Evolutionary conservation across 106 monocot genomes (phyloP), one percentile per base, ranked within the genome.

Genomic region (Apostasia shenzhenica): DNA sequence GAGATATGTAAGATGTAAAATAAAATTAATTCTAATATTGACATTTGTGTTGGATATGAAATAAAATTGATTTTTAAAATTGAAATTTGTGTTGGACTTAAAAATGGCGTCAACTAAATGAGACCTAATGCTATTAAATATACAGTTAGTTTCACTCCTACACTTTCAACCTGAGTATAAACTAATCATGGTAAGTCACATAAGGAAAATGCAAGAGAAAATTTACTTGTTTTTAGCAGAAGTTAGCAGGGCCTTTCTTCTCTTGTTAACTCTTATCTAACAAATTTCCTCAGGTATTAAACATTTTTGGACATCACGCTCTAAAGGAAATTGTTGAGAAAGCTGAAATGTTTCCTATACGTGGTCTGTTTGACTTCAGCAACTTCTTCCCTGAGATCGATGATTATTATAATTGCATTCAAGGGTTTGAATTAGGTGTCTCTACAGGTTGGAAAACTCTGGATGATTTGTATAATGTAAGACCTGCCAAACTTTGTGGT

Each of bases 261-360:
- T 68, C 5, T 6, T 42, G 42, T 54, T 47, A 50, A 6, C 43
- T 51, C 63, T 75, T 43, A 5, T 56, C 8, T 13, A 55, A 41
- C 4, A 66, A 55, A 51, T 76, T 47, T 7, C n/a, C 62, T 72
- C 76, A 89, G 88, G 88, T 89, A 14, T 77, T 89, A 8, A 74
- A 78, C 72, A 80, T 61, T 78, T 77, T 73, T 55, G 88, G 88
- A 55, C 68, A 66, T 59, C 68, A 82, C 70, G 85, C 78, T 14
- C 66, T 89, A 49, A 85, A 56, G 58, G 68, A 82, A 67, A 80
- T 81, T 58, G 70, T 89, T 42, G 84, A 91, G 50, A 78, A 77
- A 69, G 88, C 95, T 54, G 95, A 95, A 64, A 67, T 88, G 77
- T 95, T 84, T 75, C 95, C 95, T 3, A 88, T 95, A 68, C 61